phyloP scores from a whole-genome alignment of 192 early-diverging fungal genomes.

The Coemansia javaensis region DNA sequence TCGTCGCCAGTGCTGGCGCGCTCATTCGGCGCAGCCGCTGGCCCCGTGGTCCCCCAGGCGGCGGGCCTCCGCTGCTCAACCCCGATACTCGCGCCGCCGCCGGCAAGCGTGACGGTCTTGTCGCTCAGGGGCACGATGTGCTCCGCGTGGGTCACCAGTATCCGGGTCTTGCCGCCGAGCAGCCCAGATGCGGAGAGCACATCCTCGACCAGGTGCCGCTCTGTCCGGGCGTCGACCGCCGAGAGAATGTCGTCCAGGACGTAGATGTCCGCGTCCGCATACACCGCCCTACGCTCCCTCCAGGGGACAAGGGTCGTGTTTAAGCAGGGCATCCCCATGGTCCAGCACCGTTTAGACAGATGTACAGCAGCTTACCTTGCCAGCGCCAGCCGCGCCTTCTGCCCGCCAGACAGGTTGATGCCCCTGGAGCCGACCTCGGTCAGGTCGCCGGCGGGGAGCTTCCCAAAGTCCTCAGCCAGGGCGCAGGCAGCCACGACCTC shows the following conservation, averaged over 20 bases:
- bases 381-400: slow-evolving; percentile 58
- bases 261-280: slow-evolving; percentile 57
- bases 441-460: slow-evolving; percentile 26
- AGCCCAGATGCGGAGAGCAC: slow-evolving; percentile 30
- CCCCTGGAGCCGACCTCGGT: slow-evolving; percentile 56
- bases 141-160: slow-evolving; percentile 61
- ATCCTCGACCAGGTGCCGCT: slow-evolving; percentile 53
- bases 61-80: too few relatives aligned
- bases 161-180: slow-evolving; percentile 34
- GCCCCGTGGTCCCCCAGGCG: too few relatives aligned
- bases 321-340: too few relatives aligned
- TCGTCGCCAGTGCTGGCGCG: too few relatives aligned
- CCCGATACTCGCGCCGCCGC: too few relatives aligned
- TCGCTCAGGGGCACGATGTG: too few relatives aligned
- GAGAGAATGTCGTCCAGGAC: slow-evolving; percentile 67
- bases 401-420: slow-evolving; percentile 59
- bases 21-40: too few relatives aligned
- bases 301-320: not conserved
- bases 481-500: slow-evolving; percentile 51
- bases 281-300: slow-evolving; percentile 57
- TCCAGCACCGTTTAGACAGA: not conserved
- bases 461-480: slow-evolving; percentile 16
- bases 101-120: too few relatives aligned
- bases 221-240: slow-evolving; percentile 62
- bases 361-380: slow-evolving; percentile 49